Percentiles rank a stretch among this genome's conserved stretches.
Evolutionary conservation across 2,329 filamentous ascomycete species (phyloP).

Genomic region (Cladosporium sp.): DNA sequence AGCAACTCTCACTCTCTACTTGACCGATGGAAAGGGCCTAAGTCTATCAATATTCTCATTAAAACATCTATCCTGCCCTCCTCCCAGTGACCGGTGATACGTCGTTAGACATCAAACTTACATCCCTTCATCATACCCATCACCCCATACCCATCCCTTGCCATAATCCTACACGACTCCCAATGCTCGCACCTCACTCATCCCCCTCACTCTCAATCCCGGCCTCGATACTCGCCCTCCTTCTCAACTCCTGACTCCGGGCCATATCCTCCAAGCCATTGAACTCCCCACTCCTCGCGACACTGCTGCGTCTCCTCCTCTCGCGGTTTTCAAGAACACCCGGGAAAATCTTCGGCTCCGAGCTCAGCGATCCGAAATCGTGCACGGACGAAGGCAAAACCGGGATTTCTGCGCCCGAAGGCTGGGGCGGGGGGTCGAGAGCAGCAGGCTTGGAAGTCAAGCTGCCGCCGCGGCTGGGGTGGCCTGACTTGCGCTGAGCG

Average conservation of each 20-base stretch:
- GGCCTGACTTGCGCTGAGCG: conserved; percentile 5
- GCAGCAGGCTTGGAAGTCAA: neutral
- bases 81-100: neutral
- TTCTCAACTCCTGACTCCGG: conserved; percentile 16
- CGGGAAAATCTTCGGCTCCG: conserved; percentile 70
- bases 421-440: conserved; percentile 25
- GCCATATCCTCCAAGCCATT: conserved; percentile 3
- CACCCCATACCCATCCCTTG: neutral
- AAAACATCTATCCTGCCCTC: neutral
- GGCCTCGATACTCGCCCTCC: conserved; percentile 14
- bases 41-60: neutral
- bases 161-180: neutral
- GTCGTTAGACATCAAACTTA: neutral
- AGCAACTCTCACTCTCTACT: no score
- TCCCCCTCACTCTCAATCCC: conserved; percentile 21
- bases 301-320: conserved; percentile 24
- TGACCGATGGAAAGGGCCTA: no score
- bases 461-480: conserved; percentile 22
- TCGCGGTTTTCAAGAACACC: conserved; percentile 60
- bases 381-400: conserved; percentile 32
- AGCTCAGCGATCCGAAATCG: conserved; percentile 46
- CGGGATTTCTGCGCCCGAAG: conserved; percentile 37
- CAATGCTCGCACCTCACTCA: conserved; percentile 3
- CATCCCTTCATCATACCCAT: neutral
- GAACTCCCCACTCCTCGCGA: conserved; percentile 1